A percentile compares a stretch with the other conserved stretches of the same genome.
phyloP scores from a whole-genome alignment of 495 filamentous ascomycete genomes.

The Penicillium flavigenum region DNA sequence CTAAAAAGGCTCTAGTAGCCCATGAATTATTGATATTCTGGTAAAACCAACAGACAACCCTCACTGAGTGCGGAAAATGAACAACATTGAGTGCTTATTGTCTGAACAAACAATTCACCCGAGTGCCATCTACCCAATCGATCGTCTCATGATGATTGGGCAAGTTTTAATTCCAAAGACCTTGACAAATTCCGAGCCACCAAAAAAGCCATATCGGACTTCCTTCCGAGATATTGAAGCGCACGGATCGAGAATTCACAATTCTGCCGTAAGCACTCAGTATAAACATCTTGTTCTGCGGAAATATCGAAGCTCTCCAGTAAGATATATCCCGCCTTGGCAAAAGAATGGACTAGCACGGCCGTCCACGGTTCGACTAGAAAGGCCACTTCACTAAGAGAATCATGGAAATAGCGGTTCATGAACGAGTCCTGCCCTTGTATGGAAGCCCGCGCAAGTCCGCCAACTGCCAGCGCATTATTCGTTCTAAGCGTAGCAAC shows the following conservation, averaged over 20 bases:
- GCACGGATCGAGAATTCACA: constrained; percentile 39
- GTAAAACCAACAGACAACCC: too few relatives aligned
- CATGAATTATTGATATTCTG: too few relatives aligned
- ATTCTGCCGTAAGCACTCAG: constrained; percentile 20
- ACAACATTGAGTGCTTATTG: too few relatives aligned
- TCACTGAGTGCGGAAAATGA: too few relatives aligned
- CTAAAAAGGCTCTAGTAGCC: too few relatives aligned
- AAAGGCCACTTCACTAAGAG: constrained; percentile 36
- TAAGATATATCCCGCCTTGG: constrained; percentile 37
- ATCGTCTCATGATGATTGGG: not conserved
- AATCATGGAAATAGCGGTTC: constrained; percentile 24
- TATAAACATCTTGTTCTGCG: constrained; percentile 6
- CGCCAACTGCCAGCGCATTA: constrained; percentile 36
- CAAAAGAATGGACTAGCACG: constrained; percentile 44
- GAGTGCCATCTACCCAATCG: not conserved
- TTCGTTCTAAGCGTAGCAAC: constrained; percentile 31
- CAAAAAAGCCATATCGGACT: constrained; percentile 45
- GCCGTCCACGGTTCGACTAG: constrained; percentile 50
- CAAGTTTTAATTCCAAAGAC: constrained; percentile 14
- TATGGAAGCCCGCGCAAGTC: constrained; percentile 37
- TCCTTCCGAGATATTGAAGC: constrained; percentile 43
- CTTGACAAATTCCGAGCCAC: constrained; percentile 19
- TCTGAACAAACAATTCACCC: too few relatives aligned
- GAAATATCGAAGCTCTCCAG: constrained; percentile 19
- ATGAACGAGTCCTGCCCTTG: constrained; percentile 17